phyloP scores from a whole-genome alignment of 345 rosid genomes.

The Microcos paniculata region DNA sequence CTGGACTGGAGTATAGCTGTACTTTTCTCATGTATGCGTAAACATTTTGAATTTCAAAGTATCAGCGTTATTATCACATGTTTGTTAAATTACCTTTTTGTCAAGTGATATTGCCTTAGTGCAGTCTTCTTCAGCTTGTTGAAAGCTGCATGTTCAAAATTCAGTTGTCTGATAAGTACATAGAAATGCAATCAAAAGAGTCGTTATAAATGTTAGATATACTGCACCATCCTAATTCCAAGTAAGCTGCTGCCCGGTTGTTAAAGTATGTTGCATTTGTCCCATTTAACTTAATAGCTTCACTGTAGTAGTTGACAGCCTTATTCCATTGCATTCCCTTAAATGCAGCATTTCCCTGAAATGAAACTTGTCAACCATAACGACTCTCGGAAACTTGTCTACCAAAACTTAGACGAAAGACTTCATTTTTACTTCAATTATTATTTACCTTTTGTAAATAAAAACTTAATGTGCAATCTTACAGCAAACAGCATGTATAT shows the following conservation, averaged over 20 bases:
- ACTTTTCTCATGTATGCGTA: neutral
- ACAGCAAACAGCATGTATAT: neutral
- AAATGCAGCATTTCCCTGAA: slow-evolving; percentile 90
- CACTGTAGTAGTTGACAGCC: slow-evolving; percentile 73
- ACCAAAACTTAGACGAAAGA: neutral
- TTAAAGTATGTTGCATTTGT: slow-evolving; percentile 66
- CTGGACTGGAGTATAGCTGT: neutral
- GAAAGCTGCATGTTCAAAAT: slow-evolving; percentile 53
- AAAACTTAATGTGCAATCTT: neutral
- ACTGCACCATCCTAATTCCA: slow-evolving; percentile 71
- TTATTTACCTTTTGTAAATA: neutral
- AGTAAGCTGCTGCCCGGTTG: slow-evolving; percentile 89
- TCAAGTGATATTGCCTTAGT: slow-evolving; percentile 70
- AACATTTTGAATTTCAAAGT: neutral
- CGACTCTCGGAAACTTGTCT: slow-evolving; percentile 21
- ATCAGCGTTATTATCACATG: neutral
- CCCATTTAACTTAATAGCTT: slow-evolving; percentile 83
- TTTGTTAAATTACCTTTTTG: slow-evolving; percentile 55
- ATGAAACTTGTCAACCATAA: slow-evolving; percentile 21
- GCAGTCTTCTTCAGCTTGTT: slow-evolving; percentile 92
- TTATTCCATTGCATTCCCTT: slow-evolving; percentile 83
- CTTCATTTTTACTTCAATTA: neutral
- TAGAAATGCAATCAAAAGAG: slow-evolving; percentile 9
- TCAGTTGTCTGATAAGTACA: neutral
- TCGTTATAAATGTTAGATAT: neutral